Evolutionary conservation across 306 rosid species (phyloP), one percentile per base, ranked within the genome.

Genomic region (Malus fusca): DNA sequence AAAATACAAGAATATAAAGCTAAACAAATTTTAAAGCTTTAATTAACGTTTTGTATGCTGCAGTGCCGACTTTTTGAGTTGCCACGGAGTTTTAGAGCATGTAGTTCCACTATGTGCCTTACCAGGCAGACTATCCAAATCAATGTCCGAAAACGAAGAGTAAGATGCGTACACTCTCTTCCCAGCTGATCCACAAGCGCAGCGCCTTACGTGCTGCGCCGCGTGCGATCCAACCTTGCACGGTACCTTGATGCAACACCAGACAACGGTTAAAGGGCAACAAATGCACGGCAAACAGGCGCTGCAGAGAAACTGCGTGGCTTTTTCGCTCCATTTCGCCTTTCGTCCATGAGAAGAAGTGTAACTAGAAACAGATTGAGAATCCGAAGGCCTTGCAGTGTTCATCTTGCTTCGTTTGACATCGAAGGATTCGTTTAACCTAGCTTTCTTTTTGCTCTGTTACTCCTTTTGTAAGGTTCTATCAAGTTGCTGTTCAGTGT

Each of bases 111-210:
- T 13, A 1, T 61, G 42, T 26, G 77, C 69, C 78, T 71, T 70
- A 69, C 66, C 75, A 64, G 73, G 76, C 18, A 68, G 56, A 30
- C 19, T 55, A 75, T 85, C 86, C 8, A 70, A 77, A 55, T 93
- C 98, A 68, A 58, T 66, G 69, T 90, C 98, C 33, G 95, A 93
- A 82, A 89, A 90, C 2, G 95, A 85, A 78, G 93, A 93, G 72
- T 90, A 86, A 1, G 71, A 80, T 3, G 83, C 83, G 69, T 51
- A 63, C 44, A 71, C 68, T 59, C 59, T 66, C 76, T 61, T 82
- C 74, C 48, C 82, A 1, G 14, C 11, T 14, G 83, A 62, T 77
- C 88, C 82, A 70, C 71, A 79, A 67, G 73, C 74, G 82, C 92
- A 72, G 11, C 26, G 19, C 86, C 59, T 66, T 4, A 77, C 88